Conservation (phyloP, 805 yeast genomes). For the Teunomyces funiuensis region DNA sequence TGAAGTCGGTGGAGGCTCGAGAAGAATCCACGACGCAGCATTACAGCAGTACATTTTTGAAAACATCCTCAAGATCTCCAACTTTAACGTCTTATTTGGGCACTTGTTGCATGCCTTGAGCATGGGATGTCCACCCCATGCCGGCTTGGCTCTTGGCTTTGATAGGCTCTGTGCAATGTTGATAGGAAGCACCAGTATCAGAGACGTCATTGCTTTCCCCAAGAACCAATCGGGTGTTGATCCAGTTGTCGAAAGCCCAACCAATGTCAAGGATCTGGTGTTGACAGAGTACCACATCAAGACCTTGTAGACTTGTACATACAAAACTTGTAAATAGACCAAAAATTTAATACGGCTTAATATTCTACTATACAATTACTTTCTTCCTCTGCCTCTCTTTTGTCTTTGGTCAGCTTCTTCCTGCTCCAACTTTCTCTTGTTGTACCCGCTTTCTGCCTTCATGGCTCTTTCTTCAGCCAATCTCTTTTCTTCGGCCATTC, state of each 20-base stretch:
- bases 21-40: constrained; percentile 86
- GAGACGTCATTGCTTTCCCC: constrained; percentile 96
- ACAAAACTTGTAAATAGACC: not conserved
- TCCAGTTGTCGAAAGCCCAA: constrained; percentile 85
- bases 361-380: constrained; percentile 3
- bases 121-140: constrained; percentile 98
- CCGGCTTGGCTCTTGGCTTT: constrained; percentile 94
- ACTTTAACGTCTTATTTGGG: constrained; percentile 71
- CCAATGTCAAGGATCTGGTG: constrained; percentile 50
- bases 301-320: not conserved
- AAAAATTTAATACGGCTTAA: not conserved
- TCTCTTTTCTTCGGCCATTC: constrained; percentile 31
- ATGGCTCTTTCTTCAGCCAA: constrained; percentile 25
- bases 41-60: constrained; percentile 75
- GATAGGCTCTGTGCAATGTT: constrained; percentile 93
- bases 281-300: constrained; percentile 56
- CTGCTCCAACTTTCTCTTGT: constrained; percentile 24
- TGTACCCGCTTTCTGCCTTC: constrained; percentile 18
- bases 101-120: constrained; percentile 79
- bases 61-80: constrained; percentile 55
- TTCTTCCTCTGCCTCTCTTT: constrained; percentile 9
- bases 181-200: constrained; percentile 68
- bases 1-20: constrained; percentile 96
- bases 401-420: constrained; percentile 8
- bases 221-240: constrained; percentile 88